These are phyloP conservation scores for Penicillium sp. DNA, from an alignment of 2,329 filamentous ascomycete species.

Conservation along the genomic window DNA sequence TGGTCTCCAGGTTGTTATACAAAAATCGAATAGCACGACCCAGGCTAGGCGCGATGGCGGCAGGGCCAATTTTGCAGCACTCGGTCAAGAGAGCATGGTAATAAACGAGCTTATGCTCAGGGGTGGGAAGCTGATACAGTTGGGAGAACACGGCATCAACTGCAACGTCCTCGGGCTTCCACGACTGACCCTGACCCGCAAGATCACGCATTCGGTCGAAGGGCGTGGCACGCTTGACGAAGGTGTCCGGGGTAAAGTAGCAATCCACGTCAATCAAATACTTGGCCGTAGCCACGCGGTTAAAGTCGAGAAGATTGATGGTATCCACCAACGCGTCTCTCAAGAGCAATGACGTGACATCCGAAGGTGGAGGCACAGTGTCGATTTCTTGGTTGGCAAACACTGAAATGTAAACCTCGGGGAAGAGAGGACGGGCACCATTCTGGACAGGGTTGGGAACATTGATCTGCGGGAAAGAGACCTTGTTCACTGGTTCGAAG, in stretches of 20 bases:
- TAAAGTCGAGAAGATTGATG: slow-evolving; percentile 91
- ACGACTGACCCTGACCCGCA: slow-evolving; percentile 68
- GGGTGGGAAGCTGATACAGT: slow-evolving; percentile 79
- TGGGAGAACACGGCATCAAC: slow-evolving; percentile 98
- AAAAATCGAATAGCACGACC: slow-evolving; percentile 90
- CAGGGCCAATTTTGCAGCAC: slow-evolving; percentile 91
- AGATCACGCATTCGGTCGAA: slow-evolving; percentile 81
- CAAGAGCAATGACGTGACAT: slow-evolving; percentile 78
- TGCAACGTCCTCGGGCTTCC: slow-evolving; percentile 96
- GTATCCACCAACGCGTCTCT: slow-evolving; percentile 87
- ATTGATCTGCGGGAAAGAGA: slow-evolving; percentile 72
- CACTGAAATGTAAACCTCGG: slow-evolving; percentile 91
- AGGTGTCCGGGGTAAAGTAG: slow-evolving; percentile 86
- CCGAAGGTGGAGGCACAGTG: slow-evolving; percentile 76
- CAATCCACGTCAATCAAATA: slow-evolving; percentile 93
- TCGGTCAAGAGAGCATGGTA: slow-evolving; percentile 95
- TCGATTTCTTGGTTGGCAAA: slow-evolving; percentile 84
- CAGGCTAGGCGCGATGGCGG: slow-evolving; percentile 91
- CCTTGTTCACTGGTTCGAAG: slow-evolving; percentile 64
- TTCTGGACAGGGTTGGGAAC: slow-evolving; percentile 75
- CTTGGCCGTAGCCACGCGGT: slow-evolving; percentile 81
- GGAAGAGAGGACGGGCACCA: slow-evolving; percentile 77
- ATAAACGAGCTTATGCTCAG: slow-evolving; percentile 93
- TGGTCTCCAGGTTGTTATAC: slow-evolving; percentile 76
- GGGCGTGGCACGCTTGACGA: slow-evolving; percentile 88